phyloP scores from a whole-genome alignment of 2,329 filamentous ascomycete species.

The Fusarium sp. region DNA sequence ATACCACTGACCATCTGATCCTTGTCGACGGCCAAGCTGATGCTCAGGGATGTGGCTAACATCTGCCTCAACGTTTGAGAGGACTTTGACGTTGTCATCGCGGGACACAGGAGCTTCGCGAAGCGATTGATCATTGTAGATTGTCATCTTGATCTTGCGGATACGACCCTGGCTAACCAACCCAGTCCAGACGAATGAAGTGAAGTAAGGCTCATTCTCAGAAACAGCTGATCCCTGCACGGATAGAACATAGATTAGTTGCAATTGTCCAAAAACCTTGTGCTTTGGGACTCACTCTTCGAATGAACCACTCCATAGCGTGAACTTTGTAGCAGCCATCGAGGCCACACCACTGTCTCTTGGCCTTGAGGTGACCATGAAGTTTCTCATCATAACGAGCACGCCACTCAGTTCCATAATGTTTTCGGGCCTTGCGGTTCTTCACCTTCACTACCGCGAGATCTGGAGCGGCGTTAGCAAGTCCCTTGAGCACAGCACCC shows the following conservation, averaged over 20 bases:
- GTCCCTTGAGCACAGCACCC: conserved; percentile 65
- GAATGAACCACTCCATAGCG: conserved; percentile 63
- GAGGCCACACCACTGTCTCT: conserved; percentile 56
- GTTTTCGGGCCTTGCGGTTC: conserved; percentile 60
- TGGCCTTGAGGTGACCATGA: conserved; percentile 52
- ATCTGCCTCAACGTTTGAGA: conserved; percentile 59
- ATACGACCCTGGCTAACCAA: conserved; percentile 54
- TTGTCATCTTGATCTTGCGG: conserved; percentile 53
- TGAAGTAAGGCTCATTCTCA: conserved; percentile 57
- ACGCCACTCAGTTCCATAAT: conserved; percentile 59
- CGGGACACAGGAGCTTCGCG: conserved; percentile 54
- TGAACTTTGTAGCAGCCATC: conserved; percentile 57
- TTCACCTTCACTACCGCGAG: conserved; percentile 57
- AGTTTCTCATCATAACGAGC: conserved; percentile 51
- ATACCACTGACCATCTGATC: conserved; percentile 57
- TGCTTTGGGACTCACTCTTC: conserved; percentile 48
- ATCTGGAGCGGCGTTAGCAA: conserved; percentile 56
- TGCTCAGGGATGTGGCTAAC: conserved; percentile 59
- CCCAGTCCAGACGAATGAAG: conserved; percentile 52
- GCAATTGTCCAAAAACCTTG: not conserved
- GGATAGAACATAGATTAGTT: conserved; percentile 3
- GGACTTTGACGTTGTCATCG: conserved; percentile 55
- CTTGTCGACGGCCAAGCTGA: conserved; percentile 52
- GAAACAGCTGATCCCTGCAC: conserved; percentile 57
- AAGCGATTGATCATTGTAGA: conserved; percentile 54